phyloP scores from a whole-genome alignment of 2,329 filamentous ascomycete species.

The Ophiocordyceps camponoti-rufipedis region DNA sequence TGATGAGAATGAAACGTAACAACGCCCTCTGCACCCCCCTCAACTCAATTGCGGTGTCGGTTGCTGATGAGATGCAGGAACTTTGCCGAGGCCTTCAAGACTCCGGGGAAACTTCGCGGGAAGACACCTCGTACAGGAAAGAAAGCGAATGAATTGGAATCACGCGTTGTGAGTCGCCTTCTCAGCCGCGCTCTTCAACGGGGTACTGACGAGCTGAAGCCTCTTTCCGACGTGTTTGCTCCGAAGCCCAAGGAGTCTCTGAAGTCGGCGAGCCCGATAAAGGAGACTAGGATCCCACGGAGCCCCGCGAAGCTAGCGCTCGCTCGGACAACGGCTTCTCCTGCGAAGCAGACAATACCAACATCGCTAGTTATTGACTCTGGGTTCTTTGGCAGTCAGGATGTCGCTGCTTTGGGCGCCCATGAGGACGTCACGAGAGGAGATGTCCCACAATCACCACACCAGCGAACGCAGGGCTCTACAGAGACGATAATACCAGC shows the following conservation, averaged over 20 bases:
- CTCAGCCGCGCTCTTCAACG: neutral
- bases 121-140: conserved; percentile 60
- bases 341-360: conserved; percentile 10
- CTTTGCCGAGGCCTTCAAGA: conserved; percentile 91
- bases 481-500: conserved; percentile 4
- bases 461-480: conserved; percentile 6
- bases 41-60: neutral
- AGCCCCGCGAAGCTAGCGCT: conserved; percentile 16
- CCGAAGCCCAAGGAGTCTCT: conserved; percentile 33
- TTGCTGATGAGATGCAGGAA: conserved; percentile 37
- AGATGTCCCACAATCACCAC: conserved; percentile 5
- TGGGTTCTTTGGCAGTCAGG: conserved; percentile 53
- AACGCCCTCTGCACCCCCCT: conserved; percentile 2
- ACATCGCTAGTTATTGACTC: conserved; percentile 31
- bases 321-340: conserved; percentile 11
- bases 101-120: conserved; percentile 64
- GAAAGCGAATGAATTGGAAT: conserved; percentile 38
- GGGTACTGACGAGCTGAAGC: conserved; percentile 22
- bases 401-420: conserved; percentile 10
- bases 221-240: conserved; percentile 40
- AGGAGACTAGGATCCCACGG: conserved; percentile 21
- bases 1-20: conserved; percentile 64
- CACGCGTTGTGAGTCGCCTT: conserved; percentile 38
- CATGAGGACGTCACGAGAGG: neutral
- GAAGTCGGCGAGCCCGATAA: conserved; percentile 30